Conservation (phyloP, 805 yeast species). For the Hanseniaspora clermontiae region DNA sequence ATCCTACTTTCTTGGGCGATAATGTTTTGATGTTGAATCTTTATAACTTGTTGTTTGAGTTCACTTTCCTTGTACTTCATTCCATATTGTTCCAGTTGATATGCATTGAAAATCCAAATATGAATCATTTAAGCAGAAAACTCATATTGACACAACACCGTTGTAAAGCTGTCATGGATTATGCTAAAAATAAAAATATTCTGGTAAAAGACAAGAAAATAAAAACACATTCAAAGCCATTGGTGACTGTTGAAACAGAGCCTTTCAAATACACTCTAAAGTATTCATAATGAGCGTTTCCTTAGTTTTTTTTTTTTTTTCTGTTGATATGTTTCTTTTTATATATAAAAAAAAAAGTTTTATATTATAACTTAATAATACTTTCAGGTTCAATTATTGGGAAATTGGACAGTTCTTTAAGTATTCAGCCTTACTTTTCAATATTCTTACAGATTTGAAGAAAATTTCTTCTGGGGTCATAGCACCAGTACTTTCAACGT, state of each 20-base stretch:
- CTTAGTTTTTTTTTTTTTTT: neutral
- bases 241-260: conserved; percentile 8
- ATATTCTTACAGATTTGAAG: conserved; percentile 73
- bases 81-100: conserved; percentile 21
- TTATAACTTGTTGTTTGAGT: conserved; percentile 22
- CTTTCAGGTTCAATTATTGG: conserved; percentile 27
- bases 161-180: neutral
- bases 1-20: conserved; percentile 21
- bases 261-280: neutral
- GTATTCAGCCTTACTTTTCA: conserved; percentile 74
- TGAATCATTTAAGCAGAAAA: conserved; percentile 3
- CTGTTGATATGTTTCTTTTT: neutral
- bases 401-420: conserved; percentile 68
- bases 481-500: conserved; percentile 90
- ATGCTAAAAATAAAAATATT: neutral
- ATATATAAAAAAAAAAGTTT: neutral
- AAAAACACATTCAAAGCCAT: conserved; percentile 13
- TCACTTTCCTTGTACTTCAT: conserved; percentile 23
- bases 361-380: neutral
- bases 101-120: conserved; percentile 21
- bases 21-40: conserved; percentile 27
- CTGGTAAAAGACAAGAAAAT: neutral
- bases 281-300: neutral
- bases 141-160: neutral
- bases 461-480: conserved; percentile 95